Evolutionary conservation across 1,284 basidiomycete species (phyloP).

Genomic region (Spongispora temasekensis): DNA sequence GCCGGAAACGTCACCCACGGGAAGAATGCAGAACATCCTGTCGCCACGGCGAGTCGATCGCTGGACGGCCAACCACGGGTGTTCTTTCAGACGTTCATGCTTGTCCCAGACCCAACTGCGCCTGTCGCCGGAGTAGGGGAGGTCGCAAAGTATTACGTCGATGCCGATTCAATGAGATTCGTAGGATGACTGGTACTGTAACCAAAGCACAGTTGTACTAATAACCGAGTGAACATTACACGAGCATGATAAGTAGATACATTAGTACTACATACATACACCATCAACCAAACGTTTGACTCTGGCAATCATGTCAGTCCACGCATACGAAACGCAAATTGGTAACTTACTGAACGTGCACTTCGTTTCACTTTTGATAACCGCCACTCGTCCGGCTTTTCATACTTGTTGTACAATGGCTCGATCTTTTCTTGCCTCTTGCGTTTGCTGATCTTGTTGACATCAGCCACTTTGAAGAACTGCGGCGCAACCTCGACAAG

Average conservation of each 20-base stretch:
- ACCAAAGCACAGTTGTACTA: neutral
- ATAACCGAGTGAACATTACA: neutral
- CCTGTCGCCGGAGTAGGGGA: constrained; percentile 64
- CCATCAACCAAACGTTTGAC: constrained; percentile 75
- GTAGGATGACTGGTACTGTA: constrained; percentile 48
- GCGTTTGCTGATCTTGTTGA: constrained; percentile 94
- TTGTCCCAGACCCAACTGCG: constrained; percentile 70
- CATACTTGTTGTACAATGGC: constrained; percentile 87
- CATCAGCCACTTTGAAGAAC: constrained; percentile 97
- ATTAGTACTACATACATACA: no score
- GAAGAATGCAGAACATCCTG: constrained; percentile 55
- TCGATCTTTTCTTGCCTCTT: constrained; percentile 98
- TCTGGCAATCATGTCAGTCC: constrained; percentile 42
- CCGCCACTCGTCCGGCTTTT: constrained; percentile 90
- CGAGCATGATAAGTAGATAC: neutral
- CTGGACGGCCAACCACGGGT: constrained; percentile 79
- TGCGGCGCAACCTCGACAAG: constrained; percentile 96
- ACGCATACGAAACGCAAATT: constrained; percentile 7
- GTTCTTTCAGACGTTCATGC: constrained; percentile 84
- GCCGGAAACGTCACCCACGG: constrained; percentile 80
- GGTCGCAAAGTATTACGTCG: constrained; percentile 77
- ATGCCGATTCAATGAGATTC: constrained; percentile 74
- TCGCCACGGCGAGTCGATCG: constrained; percentile 49
- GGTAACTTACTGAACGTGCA: constrained; percentile 70
- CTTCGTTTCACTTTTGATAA: constrained; percentile 87